Conservation (phyloP, 2,329 filamentous ascomycete genomes). For the Trichoderma citrinoviride region DNA sequence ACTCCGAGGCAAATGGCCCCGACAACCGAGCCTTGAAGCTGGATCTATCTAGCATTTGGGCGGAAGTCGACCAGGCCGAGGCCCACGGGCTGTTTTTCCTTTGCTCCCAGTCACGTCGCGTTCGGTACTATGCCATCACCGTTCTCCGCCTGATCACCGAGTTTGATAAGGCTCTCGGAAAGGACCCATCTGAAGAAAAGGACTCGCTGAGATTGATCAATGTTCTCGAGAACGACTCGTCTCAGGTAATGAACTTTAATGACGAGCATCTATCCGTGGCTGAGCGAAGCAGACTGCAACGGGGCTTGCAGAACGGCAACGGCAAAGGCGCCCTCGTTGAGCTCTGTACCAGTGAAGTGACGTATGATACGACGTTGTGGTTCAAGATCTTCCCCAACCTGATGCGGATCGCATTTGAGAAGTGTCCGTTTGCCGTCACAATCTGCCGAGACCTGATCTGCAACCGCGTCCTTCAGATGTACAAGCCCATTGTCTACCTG, state of each 20-base stretch:
- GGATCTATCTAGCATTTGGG: conserved; percentile 83
- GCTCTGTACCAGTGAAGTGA: conserved; percentile 90
- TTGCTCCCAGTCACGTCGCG: conserved; percentile 88
- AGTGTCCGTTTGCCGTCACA: conserved; percentile 86
- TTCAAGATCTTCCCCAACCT: conserved; percentile 97
- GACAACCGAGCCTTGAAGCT: conserved; percentile 74
- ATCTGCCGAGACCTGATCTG: conserved; percentile 90
- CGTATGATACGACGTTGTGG: conserved; percentile 93
- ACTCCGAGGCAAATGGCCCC: conserved; percentile 58
- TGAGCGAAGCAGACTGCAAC: conserved; percentile 86
- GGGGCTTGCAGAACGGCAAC: conserved; percentile 81
- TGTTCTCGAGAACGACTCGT: conserved; percentile 86
- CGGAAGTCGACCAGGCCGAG: conserved; percentile 94
- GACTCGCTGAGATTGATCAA: conserved; percentile 77
- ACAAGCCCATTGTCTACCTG: conserved; percentile 74
- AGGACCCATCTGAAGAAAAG: conserved; percentile 56
- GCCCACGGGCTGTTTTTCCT: conserved; percentile 96
- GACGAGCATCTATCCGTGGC: conserved; percentile 88
- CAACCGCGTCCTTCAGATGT: conserved; percentile 89
- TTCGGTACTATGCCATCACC: conserved; percentile 86
- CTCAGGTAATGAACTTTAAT: conserved; percentile 85
- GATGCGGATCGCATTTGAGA: conserved; percentile 84
- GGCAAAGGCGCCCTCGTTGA: conserved; percentile 85
- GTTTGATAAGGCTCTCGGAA: conserved; percentile 85
- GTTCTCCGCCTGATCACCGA: conserved; percentile 89